Evolutionary conservation across 2,329 filamentous ascomycete species (phyloP), one percentile per base, ranked within the genome.

Genomic region (Trichophyton rubrum): DNA sequence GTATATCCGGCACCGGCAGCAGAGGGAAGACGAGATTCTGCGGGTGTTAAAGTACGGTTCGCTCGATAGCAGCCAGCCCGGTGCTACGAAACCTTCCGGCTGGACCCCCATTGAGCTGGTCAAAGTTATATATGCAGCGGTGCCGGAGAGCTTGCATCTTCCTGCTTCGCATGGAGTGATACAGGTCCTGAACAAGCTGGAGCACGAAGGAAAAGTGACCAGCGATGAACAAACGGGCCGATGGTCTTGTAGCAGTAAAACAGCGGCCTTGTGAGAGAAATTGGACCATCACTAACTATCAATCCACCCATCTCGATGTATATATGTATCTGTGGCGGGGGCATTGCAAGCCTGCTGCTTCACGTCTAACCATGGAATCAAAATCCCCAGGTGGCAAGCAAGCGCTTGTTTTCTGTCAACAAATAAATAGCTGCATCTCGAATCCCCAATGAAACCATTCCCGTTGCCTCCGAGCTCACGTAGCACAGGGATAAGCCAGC

Each of bases 91-190:
- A 40, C 69, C 68, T 69, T 71, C 70, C 17, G 64, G 45, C 1
- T 90, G 87, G 88, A 83, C 81, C 5, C 80, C 84, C 7, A 86
- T 90, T 81, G 89, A 92, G 62, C 78, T 97, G 64, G 92, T 96
- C n/a, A 88, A 87, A 72, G 77, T 88, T 35, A 89, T 99, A 38
- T 99, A 99, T 71, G 81, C 80, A 59, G 85, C 89, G 67, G 85
- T 95, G 22, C 86, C 88, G 0, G 84, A 88, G 70, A 83, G 80
- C 67, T 77, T 97, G 65, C 88, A 91, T 72, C 70, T 80, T 9
- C 86, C 91, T 7, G 93, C 93, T 0, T 84, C 88, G 64, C 79
- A 81, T 45, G 90, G 91, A 1, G 78, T 96, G 5, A 63, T 85
- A 63, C 88, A 92, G 75, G 87, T 97, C 60, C 72, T 99, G 64